Evolutionary conservation across 495 filamentous ascomycete species (phyloP), one percentile per base, ranked within the genome.

Genomic region (Aspergillus baeticus): DNA sequence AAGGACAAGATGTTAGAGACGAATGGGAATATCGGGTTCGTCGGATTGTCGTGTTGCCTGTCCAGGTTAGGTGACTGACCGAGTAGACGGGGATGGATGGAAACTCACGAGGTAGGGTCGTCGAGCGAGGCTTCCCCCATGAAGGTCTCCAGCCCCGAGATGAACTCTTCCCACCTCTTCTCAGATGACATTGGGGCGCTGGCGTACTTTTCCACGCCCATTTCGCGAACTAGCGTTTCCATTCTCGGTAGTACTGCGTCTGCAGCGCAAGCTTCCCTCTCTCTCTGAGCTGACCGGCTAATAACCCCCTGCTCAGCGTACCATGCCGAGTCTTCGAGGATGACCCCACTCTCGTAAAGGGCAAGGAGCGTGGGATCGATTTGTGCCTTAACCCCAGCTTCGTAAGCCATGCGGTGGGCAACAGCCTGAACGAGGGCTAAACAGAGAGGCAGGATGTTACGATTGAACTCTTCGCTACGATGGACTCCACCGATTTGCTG

Each of bases 331-430:
- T 71, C 68, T 5, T 54, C 48, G 33, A 61, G 66, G 6, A 73
- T 54, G 13, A 64, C 68, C 3, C 53, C 67, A 0, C 54, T 54
- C 43, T 69, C 57, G 47, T 71, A 74, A 7, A 76, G 60, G 0
- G 31, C 18, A 1, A 67, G n/a, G 5, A 74, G 38, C 8, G 47
- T 60, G 1, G 49, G 54, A 18, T 67, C 53, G 2, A 72, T 38
- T n/a, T 23, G 14, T 6, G 47, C 50, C n/a, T 55, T 17, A 2
- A 35, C 14, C 2, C 55, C 55, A 10, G 70, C 71, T 51, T 71
- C 67, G 21, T 64, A 63, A 3, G 68, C 70, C 62, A 72, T 71
- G 1, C 70, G 65, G 23, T 67, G 56, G 0, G 69, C 72, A 10
- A 70, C 68, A 0, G 71, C 67, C 39, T 66, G 51, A 10, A 71